Base-by-base conservation (phyloP, 148 eudicot species). In the Rhododendron ferrugineum region DNA sequence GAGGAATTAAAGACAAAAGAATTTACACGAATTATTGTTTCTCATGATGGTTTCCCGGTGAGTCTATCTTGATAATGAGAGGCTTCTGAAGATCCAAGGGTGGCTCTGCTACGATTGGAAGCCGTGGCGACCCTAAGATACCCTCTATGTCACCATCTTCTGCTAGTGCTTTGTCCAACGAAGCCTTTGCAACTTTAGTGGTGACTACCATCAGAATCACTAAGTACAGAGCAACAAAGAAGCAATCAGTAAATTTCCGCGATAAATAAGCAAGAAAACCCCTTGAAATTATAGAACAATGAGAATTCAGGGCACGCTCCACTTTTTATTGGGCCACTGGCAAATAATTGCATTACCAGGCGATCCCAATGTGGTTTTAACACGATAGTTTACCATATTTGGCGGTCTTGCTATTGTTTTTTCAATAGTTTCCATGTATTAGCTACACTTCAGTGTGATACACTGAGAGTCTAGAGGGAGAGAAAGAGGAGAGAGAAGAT, bases 111-210 rank as follows among this genome's bases (percentile, higher is more conserved):
- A 86, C 88, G 56, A 83, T 44, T 11, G 95, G 92, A 85, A 84
- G 80, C 16, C 60, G 85, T 5, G 91, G 85, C n/a, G 90, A 86
- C n/a, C 64, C 74, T 49, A 85, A 81, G 86, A 77, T 37, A 50
- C 78, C 90, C 37, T 92, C 94, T 60, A 88, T 40, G 44, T 89
- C 88, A 62, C 82, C 90, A 56, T 89, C 89, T 87, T 94, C 98
- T 42, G 92, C 94, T 68, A 96, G 85, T 54, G 98, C 98, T 88
- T 93, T 93, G 11, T 94, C 98, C 84, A 96, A 84, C 70, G 98
- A 97, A 37, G 91, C 91, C 91, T 93, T 96, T n/a, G 98, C 98
- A 79, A 96, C 96, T 90, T 88, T 92, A 0, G 93, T 96, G 64
- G 90, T 92, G 72, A 90, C 92, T 66, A 92, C 83, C 87, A 94